Base-by-base conservation (phyloP, 495 filamentous ascomycete species). In the Aspergillus olivimuriae region DNA sequence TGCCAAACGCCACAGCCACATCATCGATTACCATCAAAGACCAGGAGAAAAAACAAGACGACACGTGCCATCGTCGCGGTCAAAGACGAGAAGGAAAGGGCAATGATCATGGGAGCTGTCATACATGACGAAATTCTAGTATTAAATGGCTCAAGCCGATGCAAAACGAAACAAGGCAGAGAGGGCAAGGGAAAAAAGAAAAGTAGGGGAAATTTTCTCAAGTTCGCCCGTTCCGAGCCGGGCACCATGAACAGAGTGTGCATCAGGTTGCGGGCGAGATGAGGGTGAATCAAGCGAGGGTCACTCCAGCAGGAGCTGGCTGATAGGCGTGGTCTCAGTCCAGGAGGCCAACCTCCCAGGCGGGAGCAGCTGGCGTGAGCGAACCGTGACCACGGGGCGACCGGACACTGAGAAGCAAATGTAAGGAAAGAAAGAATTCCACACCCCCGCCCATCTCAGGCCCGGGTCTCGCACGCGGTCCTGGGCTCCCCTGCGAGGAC, bases 211-310 rank as follows among this genome's bases (percentile, higher is more conserved):
- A 47, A 51, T 52, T 50, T 57, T 44, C 58, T 41, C 48, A 52
- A 53, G 49, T 63, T 66, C 60, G 66, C n/a, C 63, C 66, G 58
- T 65, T 66, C 62, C 59, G 53, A 68, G 59, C 64, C 66, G 58
- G 58, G 62, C 62, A 68, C 66, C 66, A 60, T 70, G 10, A 44
- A 57, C 6, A 64, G 66, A 55, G 59, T 65, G 53, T 61, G 66
- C 60, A 59, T 50, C 48, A 31, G 44, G 46, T 46, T 28, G 35
- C 30, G 40, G 39, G 43, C 30, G 31, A 37, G 24, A 53, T 46
- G 40, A 46, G 34, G 45, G 46, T 24, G 21, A 20, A 33, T 20
- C 17, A 14, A 44, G 31, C 43, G 37, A 47, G 42, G 43, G 24
- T 5, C 24, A 11, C 11, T 28, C 6, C 6, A 28, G 6, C 24